Evolutionary conservation across 768 basidiomycete genomes (phyloP).

Genomic region (Chalciporus pseudorubinellus): DNA sequence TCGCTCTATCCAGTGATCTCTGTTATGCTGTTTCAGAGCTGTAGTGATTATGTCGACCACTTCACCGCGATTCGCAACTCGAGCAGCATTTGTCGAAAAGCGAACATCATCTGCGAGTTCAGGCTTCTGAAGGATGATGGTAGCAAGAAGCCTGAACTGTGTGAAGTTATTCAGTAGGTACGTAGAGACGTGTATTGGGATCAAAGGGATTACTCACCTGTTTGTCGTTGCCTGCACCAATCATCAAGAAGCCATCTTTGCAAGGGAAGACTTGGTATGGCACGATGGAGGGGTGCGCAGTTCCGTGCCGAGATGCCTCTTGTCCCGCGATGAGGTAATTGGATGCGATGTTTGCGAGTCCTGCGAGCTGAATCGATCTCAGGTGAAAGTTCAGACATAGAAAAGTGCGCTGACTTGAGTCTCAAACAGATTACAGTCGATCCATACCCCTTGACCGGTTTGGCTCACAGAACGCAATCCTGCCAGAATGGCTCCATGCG

Average conservation of each 20-base stretch:
- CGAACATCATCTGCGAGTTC: conserved; percentile 57
- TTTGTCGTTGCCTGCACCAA: conserved; percentile 88
- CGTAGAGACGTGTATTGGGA: not conserved
- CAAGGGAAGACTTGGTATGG: conserved; percentile 92
- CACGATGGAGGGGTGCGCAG: conserved; percentile 90
- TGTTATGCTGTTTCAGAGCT: conserved; percentile 51
- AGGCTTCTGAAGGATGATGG: conserved; percentile 59
- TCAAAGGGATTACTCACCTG: conserved; percentile 55
- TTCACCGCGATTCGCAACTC: conserved; percentile 73
- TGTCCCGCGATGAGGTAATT: conserved; percentile 87
- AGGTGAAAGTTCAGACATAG: not conserved
- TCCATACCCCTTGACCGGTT: conserved; percentile 86
- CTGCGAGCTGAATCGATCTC: conserved; percentile 61
- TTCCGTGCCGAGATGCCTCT: conserved; percentile 86
- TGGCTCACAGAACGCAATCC: conserved; percentile 77
- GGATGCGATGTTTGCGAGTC: conserved; percentile 87
- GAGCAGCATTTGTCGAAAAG: conserved; percentile 70
- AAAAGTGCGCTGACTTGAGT: conserved; percentile 59
- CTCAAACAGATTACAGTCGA: conserved; percentile 92
- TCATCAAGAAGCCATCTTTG: conserved; percentile 86
- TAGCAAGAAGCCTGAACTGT: conserved; percentile 70
- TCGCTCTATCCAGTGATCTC: conserved; percentile 71
- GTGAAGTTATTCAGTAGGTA: conserved; percentile 11
- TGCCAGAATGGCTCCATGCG: conserved; percentile 91
- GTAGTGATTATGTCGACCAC: conserved; percentile 68